phyloP scores from a whole-genome alignment of 2,329 filamentous ascomycete genomes.

The Albifimbria verrucaria region DNA sequence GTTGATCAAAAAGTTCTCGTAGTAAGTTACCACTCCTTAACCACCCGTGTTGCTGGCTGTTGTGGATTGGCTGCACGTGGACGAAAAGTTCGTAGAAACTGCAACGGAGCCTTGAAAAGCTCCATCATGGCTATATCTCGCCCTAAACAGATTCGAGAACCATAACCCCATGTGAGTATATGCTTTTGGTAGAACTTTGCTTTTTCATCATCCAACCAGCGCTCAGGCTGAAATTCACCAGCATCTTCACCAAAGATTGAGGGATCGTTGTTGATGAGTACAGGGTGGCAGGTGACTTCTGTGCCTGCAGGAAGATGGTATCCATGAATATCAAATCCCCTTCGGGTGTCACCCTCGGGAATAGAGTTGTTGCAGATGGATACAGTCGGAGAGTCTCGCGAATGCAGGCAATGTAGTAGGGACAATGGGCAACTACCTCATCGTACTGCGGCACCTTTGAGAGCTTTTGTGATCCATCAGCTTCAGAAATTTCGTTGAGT shows the following conservation, averaged over 20 bases:
- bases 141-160: slow-evolving; percentile 43
- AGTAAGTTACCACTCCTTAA: neutral
- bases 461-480: slow-evolving; percentile 26
- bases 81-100: slow-evolving; percentile 37
- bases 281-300: slow-evolving; percentile 45
- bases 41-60: neutral
- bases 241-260: slow-evolving; percentile 39
- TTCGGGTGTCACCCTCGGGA: slow-evolving; percentile 38
- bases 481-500: slow-evolving; percentile 42
- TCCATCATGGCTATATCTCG: slow-evolving; percentile 51
- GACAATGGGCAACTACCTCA: slow-evolving; percentile 37
- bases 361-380: slow-evolving; percentile 48
- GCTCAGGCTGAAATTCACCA: slow-evolving; percentile 43
- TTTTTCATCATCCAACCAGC: slow-evolving; percentile 41
- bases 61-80: neutral
- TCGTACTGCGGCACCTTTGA: slow-evolving; percentile 35
- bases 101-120: slow-evolving; percentile 42
- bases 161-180: slow-evolving; percentile 48
- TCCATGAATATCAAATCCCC: slow-evolving; percentile 26
- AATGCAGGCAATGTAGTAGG: slow-evolving; percentile 48
- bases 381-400: slow-evolving; percentile 47
- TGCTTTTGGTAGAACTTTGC: slow-evolving; percentile 42
- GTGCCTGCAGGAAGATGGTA: slow-evolving; percentile 29
- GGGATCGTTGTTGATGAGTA: slow-evolving; percentile 41
- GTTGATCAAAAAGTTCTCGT: neutral